These are phyloP conservation scores for Arthrobotrys iridis DNA, from an alignment of 2,329 filamentous ascomycete species.

Conservation along the genomic window DNA sequence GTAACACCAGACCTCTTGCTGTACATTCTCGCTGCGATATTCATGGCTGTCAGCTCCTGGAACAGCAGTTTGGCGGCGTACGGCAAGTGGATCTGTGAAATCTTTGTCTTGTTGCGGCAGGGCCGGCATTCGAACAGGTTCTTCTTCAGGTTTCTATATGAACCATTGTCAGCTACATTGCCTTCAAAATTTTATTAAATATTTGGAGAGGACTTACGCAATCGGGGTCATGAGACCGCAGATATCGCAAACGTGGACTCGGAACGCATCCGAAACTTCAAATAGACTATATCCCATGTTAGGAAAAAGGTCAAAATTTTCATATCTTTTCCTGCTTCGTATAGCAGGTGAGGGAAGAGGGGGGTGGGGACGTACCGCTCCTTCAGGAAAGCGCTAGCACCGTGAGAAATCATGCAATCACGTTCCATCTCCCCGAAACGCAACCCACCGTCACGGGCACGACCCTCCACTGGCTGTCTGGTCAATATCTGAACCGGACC, in stretches of 20 bases:
- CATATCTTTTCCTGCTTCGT: background rate
- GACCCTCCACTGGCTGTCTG: conserved; percentile 95
- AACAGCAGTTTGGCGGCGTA: conserved; percentile 98
- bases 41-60: conserved; percentile 98
- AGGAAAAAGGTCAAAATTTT: too few species aligned
- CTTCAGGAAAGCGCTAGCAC: conserved; percentile 95
- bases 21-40: conserved; percentile 97
- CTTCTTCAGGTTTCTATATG: conserved; percentile 83
- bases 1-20: conserved; percentile 82
- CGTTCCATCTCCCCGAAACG: conserved; percentile 99
- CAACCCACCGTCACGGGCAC: conserved; percentile 95
- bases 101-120: conserved; percentile 99
- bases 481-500: conserved; percentile 98
- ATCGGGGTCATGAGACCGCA: conserved; percentile 99
- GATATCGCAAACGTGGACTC: conserved; percentile 98
- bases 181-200: conserved; percentile 32
- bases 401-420: conserved; percentile 99
- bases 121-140: conserved; percentile 95
- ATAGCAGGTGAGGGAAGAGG: background rate
- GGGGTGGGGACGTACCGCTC: conserved; percentile 67
- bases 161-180: conserved; percentile 58
- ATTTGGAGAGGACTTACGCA: conserved; percentile 75
- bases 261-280: conserved; percentile 96
- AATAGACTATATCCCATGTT: conserved; percentile 70
- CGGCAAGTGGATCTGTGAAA: conserved; percentile 96